Conservation (phyloP, 495 filamentous ascomycete species). For the Bathelium albidoporum region DNA sequence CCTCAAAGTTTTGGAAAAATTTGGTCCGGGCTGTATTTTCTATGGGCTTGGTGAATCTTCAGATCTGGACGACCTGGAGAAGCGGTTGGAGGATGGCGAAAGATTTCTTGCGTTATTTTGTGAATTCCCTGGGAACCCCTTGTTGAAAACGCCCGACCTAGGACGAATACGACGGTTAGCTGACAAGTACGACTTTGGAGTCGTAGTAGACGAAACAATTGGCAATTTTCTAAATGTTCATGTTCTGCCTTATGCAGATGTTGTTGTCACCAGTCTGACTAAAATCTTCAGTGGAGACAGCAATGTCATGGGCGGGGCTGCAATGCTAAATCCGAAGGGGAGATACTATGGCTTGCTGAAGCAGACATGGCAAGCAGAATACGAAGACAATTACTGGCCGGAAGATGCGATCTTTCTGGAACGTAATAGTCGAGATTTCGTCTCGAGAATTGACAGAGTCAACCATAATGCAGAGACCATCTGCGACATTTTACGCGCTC, state of each 20-base stretch:
- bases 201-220: constrained; percentile 92
- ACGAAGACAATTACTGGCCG: constrained; percentile 85
- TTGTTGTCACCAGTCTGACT: constrained; percentile 87
- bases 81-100: constrained; percentile 59
- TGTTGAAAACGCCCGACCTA: constrained; percentile 77
- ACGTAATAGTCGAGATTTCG: constrained; percentile 89
- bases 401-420: constrained; percentile 93
- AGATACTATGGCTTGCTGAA: constrained; percentile 62
- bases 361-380: constrained; percentile 46
- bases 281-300: constrained; percentile 96
- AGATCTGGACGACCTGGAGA: constrained; percentile 81
- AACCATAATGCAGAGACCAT: constrained; percentile 81
- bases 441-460: constrained; percentile 69
- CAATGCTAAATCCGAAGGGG: constrained; percentile 72
- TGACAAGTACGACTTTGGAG: constrained; percentile 74
- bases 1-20: constrained; percentile 88
- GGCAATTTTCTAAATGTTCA: constrained; percentile 95
- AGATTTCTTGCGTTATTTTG: constrained; percentile 78
- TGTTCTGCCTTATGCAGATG: constrained; percentile 76
- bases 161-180: constrained; percentile 67
- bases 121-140: constrained; percentile 88
- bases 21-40: constrained; percentile 82
- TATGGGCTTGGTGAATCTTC: constrained; percentile 74
- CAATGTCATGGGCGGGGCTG: constrained; percentile 94
- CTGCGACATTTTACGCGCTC: constrained; percentile 53